phyloP scores from a whole-genome alignment of 441 rosid species.

The Jatropha podagrica region DNA sequence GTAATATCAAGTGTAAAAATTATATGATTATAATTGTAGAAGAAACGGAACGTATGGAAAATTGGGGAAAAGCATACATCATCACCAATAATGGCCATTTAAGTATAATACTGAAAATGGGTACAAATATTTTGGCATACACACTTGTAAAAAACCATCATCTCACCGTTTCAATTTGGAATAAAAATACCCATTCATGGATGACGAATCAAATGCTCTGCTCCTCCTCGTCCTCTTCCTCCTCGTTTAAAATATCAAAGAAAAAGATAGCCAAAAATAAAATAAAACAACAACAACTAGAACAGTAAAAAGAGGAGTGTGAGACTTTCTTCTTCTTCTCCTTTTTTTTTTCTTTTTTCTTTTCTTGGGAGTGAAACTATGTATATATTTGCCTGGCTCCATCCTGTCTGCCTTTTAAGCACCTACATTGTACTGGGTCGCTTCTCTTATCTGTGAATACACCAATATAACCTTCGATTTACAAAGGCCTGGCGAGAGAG shows the following conservation, averaged over 20 bases:
- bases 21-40: constrained; percentile 27
- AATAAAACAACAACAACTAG: background rate
- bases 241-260: constrained; percentile 9
- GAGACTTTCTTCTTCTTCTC: background rate
- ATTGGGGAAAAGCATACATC: constrained; percentile 27
- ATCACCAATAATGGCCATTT: constrained; percentile 22
- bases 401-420: constrained; percentile 63
- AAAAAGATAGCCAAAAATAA: background rate
- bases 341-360: background rate
- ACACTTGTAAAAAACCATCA: constrained; percentile 15
- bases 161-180: constrained; percentile 17
- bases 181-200: background rate
- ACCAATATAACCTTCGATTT: constrained; percentile 37
- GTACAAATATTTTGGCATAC: background rate
- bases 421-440: constrained; percentile 33
- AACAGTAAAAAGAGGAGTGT: background rate
- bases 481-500: constrained; percentile 20
- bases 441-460: constrained; percentile 33
- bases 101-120: background rate
- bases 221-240: constrained; percentile 12
- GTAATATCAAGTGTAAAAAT: constrained; percentile 10
- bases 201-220: constrained; percentile 14
- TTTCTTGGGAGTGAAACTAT: constrained; percentile 6
- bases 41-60: constrained; percentile 28
- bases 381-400: constrained; percentile 64